A percentile compares a stretch with the other conserved stretches of the same genome.
phyloP scores from a whole-genome alignment of 176 grass and related monocot genomes.

The Alopecurus myosuroides region DNA sequence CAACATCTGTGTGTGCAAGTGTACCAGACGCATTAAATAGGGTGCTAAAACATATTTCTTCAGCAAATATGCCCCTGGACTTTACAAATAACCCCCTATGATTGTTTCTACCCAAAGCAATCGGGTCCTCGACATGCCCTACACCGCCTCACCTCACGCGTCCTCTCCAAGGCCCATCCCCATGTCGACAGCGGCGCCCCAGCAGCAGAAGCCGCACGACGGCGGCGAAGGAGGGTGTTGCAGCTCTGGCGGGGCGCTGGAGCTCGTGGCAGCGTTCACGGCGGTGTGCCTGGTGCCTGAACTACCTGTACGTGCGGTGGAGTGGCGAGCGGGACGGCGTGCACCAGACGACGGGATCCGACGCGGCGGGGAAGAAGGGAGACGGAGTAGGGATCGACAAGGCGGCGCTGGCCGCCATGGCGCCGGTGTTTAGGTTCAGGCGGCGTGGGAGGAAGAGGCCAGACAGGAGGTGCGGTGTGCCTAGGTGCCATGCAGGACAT shows the following conservation, averaged over 20 bases:
- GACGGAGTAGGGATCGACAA: conserved; percentile 27
- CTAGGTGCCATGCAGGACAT: conserved; percentile 53
- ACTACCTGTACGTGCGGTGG: conserved; percentile 56
- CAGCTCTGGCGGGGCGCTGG: conserved; percentile 39
- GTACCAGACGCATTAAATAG: too few species aligned
- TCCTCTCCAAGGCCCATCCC: too few species aligned
- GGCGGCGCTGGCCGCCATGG: conserved; percentile 42
- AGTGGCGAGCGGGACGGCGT: conserved; percentile 49
- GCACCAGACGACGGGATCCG: conserved; percentile 16
- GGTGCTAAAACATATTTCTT: too few species aligned
- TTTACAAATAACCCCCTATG: too few species aligned
- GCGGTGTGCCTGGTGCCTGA: conserved; percentile 51
- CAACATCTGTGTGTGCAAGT: too few species aligned
- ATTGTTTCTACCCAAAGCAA: too few species aligned
- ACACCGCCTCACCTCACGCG: too few species aligned
- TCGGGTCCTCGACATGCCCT: too few species aligned
- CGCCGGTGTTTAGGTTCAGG: conserved; percentile 35
- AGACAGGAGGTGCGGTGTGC: conserved; percentile 43
- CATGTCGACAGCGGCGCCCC: neutral
- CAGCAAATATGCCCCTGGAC: too few species aligned
- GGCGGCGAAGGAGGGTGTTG: conserved; percentile 4
- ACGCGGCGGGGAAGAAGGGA: neutral
- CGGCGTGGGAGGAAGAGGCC: neutral
- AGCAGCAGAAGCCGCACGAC: neutral
- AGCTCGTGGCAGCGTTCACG: conserved; percentile 57